Base-by-base conservation (phyloP, 139 green algal genomes). In the Coelastrella sp. region DNA sequence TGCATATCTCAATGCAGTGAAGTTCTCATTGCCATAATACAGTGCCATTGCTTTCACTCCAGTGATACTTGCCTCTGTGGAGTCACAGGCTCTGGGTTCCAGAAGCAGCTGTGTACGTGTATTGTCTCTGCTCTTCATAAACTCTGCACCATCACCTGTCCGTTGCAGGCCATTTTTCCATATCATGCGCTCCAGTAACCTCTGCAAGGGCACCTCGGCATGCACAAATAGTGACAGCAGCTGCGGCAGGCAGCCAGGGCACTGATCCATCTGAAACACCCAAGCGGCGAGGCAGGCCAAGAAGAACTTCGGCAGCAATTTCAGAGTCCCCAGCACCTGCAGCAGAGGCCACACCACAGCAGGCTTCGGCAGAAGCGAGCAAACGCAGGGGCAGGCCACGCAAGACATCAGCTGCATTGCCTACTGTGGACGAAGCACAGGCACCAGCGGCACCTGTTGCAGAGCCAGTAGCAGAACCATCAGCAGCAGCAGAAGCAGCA, bases 281-380 rank as follows among this genome's bases (percentile, higher is more conserved):
- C 11, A 59, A 57, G 15, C 24, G 6, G 17, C 74, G 74, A 24
- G 25, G 74, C 74, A 81, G 74, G 74, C 25, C 74, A 58, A n/a
- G 74, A 9, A 81, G 22, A 58, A 59, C 74, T 1, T 35, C 19
- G 20, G 68, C 68, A 80, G 68, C 84, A 66, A 73, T 73, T 59
- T 35, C 84, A 80, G 84, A 60, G 59, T 17, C 66, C n/a, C 20
- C 80, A 57, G 22, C 80, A 80, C 20, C 84, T 57, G 84, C 84
- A 86, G 58, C 68, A 73, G 19, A 35, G 65, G 63, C 63, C 58
- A 68, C 11, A n/a, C 20, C 22, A 58, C 80, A 86, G 63, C 24
- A 56, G 20, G 12, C 12, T 10, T 7, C 25, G n/a, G 11, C 35
- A 49, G 63, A n/a, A 87, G 82, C 63, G 63, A 9, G 4, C 6